These are phyloP conservation scores for Eucalyptus cloeziana DNA, from an alignment of 345 rosid species.

Conservation along the genomic window DNA sequence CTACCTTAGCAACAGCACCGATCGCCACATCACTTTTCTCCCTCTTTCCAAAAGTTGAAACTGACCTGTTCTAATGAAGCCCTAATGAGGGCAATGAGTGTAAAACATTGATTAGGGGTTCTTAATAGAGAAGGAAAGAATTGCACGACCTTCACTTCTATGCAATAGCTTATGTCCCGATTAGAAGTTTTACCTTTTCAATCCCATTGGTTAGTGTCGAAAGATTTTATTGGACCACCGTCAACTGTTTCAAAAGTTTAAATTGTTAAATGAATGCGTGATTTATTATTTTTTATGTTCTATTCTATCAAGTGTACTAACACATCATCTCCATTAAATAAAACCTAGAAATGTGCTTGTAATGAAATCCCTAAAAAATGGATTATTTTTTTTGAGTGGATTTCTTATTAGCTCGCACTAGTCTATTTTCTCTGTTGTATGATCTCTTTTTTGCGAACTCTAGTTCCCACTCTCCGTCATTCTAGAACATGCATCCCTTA, in stretches of 20 bases:
- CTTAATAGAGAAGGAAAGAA: background rate
- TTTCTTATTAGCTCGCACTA: background rate
- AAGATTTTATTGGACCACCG: rapidly evolving
- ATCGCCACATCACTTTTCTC: background rate
- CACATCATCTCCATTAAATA: background rate
- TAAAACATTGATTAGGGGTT: background rate
- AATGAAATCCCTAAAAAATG: background rate
- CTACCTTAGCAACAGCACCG: background rate
- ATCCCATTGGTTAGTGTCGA: background rate
- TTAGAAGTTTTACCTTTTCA: background rate
- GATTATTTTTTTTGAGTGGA: background rate
- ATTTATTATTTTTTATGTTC: no score
- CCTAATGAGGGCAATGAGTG: background rate
- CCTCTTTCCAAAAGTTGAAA: background rate
- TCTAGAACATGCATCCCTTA: background rate
- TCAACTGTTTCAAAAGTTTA: background rate
- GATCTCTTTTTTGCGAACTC: background rate
- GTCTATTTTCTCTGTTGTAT: background rate
- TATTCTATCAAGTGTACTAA: no score
- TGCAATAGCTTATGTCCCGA: background rate
- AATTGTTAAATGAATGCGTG: no score
- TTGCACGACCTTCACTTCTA: background rate
- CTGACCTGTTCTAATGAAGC: background rate
- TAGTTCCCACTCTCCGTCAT: background rate
- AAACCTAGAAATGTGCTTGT: background rate